phyloP scores from a whole-genome alignment of 2,329 filamentous ascomycete species.

The Pyricularia grisea region DNA sequence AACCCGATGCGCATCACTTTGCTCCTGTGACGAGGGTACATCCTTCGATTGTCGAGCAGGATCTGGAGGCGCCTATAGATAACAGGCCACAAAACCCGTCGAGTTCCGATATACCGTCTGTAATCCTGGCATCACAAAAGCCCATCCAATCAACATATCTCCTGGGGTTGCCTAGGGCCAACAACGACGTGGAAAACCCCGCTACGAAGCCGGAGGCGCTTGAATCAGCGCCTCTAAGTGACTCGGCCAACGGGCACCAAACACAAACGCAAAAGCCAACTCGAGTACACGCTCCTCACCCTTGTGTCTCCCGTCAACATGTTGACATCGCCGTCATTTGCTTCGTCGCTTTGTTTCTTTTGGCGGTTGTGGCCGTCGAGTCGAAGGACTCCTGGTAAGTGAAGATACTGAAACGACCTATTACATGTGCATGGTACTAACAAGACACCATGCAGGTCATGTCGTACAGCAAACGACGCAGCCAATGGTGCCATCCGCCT shows the following conservation, averaged over 20 bases:
- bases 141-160: conserved; percentile 5
- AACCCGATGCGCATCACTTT: neutral
- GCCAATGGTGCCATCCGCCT: neutral
- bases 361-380: conserved; percentile 20
- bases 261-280: neutral
- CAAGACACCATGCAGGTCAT: neutral
- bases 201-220: neutral
- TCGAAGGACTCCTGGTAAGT: conserved; percentile 16
- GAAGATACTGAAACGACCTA: neutral
- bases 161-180: neutral
- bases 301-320: neutral
- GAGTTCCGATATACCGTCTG: neutral
- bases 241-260: neutral
- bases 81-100: conserved; percentile 3
- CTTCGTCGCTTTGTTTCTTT: conserved; percentile 18
- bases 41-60: neutral
- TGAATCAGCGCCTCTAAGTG: neutral
- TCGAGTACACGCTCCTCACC: neutral
- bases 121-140: neutral
- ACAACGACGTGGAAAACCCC: neutral
- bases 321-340: conserved; percentile 13
- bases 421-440: neutral
- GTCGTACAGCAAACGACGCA: neutral
- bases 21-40: neutral
- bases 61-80: conserved; percentile 2